phyloP scores from a whole-genome alignment of 441 rosid genomes.

The Dalechampia spathulata region DNA sequence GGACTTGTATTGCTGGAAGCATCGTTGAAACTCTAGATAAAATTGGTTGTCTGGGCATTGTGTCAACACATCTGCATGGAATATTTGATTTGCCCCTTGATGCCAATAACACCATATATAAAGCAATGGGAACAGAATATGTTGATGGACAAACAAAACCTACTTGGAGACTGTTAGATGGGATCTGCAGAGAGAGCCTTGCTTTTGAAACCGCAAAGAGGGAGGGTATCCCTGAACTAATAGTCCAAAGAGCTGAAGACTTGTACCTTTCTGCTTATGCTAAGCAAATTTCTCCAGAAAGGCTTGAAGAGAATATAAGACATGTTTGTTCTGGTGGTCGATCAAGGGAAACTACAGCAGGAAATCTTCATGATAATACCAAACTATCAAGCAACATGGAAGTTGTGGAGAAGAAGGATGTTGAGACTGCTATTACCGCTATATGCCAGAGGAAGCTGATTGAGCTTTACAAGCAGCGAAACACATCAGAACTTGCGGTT shows the following conservation, averaged over 20 bases:
- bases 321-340: slow-evolving; percentile 13
- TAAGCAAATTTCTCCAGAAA: slow-evolving; percentile 17
- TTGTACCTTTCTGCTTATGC: slow-evolving; percentile 48
- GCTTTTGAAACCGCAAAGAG: slow-evolving; percentile 97
- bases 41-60: slow-evolving; percentile 85
- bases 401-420: slow-evolving; percentile 31
- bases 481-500: slow-evolving; percentile 23
- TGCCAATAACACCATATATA: slow-evolving; percentile 46
- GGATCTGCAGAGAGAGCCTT: slow-evolving; percentile 91
- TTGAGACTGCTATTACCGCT: slow-evolving; percentile 36
- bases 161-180: slow-evolving; percentile 88
- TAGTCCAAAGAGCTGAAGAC: slow-evolving; percentile 83
- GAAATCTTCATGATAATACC: slow-evolving; percentile 19
- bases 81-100: slow-evolving; percentile 71
- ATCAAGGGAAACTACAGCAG: slow-evolving; percentile 18
- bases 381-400: slow-evolving; percentile 29
- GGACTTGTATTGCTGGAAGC: slow-evolving; percentile 98
- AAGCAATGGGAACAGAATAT: slow-evolving; percentile 87
- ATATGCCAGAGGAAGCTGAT: slow-evolving; percentile 53
- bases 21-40: slow-evolving; percentile 73
- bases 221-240: slow-evolving; percentile 72
- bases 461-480: slow-evolving; percentile 39
- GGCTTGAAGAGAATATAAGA: slow-evolving; percentile 17
- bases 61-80: slow-evolving; percentile 96
- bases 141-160: slow-evolving; percentile 73